These are phyloP conservation scores for Cyamopsis tetragonoloba DNA, from an alignment of 306 rosid species.

Conservation along the genomic window DNA sequence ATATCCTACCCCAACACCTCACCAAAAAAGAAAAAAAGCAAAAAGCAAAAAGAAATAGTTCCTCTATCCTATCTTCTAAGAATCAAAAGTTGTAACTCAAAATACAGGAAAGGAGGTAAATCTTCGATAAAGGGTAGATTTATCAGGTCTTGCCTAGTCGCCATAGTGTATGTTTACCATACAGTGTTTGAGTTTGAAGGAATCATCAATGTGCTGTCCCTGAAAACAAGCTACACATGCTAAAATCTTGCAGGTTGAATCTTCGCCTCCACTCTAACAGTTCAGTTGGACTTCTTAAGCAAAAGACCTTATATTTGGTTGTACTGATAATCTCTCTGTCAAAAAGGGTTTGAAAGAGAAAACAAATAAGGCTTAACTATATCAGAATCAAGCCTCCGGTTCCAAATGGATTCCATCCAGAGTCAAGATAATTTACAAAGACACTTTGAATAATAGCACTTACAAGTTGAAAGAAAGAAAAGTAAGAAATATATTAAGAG, in stretches of 20 bases:
- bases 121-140: not conserved
- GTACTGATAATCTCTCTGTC: conserved; percentile 76
- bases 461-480: not conserved
- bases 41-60: no score
- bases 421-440: no score
- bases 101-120: not conserved
- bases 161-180: conserved; percentile 6
- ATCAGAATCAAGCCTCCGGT: conserved; percentile 11
- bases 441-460: not conserved
- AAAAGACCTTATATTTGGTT: conserved; percentile 24
- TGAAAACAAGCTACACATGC: not conserved
- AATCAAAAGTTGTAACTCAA: not conserved
- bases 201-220: not conserved
- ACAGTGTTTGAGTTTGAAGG: conserved; percentile 15
- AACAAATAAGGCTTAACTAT: conserved; percentile 10
- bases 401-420: not conserved
- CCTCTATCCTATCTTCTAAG: not conserved
- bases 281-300: conserved; percentile 21
- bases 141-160: not conserved
- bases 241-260: not conserved
- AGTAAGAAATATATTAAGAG: not conserved
- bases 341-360: conserved; percentile 12
- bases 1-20: not conserved
- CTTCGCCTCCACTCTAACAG: not conserved
- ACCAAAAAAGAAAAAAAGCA: not conserved